Evolutionary conservation across 352 stramenopile genomes (phyloP).

Genomic region (Globisporangium acanthophoron): DNA sequence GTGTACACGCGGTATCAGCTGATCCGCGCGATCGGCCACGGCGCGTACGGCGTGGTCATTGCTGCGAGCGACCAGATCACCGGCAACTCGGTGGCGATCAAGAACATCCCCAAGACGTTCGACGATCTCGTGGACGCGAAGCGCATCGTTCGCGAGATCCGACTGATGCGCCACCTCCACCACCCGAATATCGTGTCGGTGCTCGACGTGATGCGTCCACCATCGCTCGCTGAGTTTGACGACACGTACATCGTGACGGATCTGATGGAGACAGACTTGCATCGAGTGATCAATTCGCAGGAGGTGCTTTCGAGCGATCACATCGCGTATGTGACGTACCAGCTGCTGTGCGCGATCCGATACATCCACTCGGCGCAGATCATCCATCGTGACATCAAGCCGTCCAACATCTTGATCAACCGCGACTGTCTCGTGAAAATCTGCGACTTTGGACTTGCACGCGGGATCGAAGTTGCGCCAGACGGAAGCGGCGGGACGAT

Average conservation of each 20-base stretch:
- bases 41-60: conserved; percentile 77
- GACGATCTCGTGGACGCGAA: conserved; percentile 82
- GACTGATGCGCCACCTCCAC: conserved; percentile 70
- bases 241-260: conserved; percentile 85
- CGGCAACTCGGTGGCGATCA: conserved; percentile 80
- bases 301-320: conserved; percentile 68
- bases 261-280: conserved; percentile 78
- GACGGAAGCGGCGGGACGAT: conserved; percentile 27
- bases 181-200: conserved; percentile 73
- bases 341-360: conserved; percentile 68
- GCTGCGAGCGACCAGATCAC: conserved; percentile 75
- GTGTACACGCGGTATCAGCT: conserved; percentile 82
- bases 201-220: conserved; percentile 71
- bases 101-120: conserved; percentile 83
- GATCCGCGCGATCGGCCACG: conserved; percentile 76
- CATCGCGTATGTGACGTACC: conserved; percentile 81
- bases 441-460: conserved; percentile 87
- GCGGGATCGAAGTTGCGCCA: conserved; percentile 49
- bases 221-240: conserved; percentile 65
- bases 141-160: conserved; percentile 81
- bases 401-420: conserved; percentile 95
- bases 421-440: conserved; percentile 87
- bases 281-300: conserved; percentile 76
- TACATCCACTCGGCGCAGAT: conserved; percentile 88
- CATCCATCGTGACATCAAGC: conserved; percentile 93